Base-by-base conservation (phyloP, 257 asterid species). In the Mitragyna speciosa region DNA sequence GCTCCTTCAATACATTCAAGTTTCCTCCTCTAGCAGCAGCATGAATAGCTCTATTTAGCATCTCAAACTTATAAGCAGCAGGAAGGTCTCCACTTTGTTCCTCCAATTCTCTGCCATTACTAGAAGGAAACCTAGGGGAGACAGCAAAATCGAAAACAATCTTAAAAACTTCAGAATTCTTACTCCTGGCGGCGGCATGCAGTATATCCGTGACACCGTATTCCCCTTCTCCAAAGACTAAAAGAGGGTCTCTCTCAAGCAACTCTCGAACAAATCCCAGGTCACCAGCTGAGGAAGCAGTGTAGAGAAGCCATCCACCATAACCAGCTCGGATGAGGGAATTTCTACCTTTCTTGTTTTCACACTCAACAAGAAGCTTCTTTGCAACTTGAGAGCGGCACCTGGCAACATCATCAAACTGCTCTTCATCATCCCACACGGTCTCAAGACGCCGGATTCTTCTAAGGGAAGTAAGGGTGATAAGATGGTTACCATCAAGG, bases 21-120 rank as follows among this genome's bases (percentile, higher is more conserved):
- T 91, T 96, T 12, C 98, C 99, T n/a, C 97, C 99, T 80, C 98
- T 92, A 1, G 99, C 97, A n/a, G 96, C 92, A 10, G 98, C 97
- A 81, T 96, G 98, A 76, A 94, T 77, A 43, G 97, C 99, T 47
- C 99, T 88, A 45, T 91, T 91, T 89, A 80, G 80, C 66, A 96
- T 96, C 88, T 96, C 99, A 89, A 87, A 33, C 85, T 88, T 96
- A 75, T 92, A 96, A 76, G 91, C 96, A 20, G 86, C 52, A 5
- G 97, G 99, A 70, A 94, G 76, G 61, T 87, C 97, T 81, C 87
- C 93, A 12, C 33, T 28, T 16, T 84, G 88, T 68, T 80, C 91
- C 81, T 85, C 97, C 65, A 79, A 36, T 51, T 81, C 91, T 19
- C 85, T 82, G 5, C 78, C 85, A 63, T 76, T 78, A 1, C 82